phyloP scores from a whole-genome alignment of 1,284 basidiomycete species.

The Ustilago tritici region DNA sequence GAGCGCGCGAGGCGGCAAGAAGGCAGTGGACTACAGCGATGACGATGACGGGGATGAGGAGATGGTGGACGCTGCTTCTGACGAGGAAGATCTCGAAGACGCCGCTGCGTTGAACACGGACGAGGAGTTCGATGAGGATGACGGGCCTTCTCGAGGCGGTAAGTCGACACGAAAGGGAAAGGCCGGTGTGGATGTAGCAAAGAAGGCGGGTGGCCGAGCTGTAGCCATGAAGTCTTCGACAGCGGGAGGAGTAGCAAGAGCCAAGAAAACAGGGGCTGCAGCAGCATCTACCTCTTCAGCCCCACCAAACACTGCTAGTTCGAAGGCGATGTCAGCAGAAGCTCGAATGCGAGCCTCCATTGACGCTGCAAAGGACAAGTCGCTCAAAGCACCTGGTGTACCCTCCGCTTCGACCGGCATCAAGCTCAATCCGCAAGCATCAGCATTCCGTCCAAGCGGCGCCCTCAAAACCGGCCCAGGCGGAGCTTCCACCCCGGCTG shows the following conservation, averaged over 20 bases:
- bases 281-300: conserved; percentile 5
- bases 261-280: conserved; percentile 13
- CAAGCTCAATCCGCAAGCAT: conserved; percentile 44
- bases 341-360: conserved; percentile 46
- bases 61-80: conserved; percentile 34
- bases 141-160: conserved; percentile 1
- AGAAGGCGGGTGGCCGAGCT: conserved; percentile 10
- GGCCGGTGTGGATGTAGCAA: not conserved
- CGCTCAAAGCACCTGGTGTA: conserved; percentile 18
- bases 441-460: conserved; percentile 31
- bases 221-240: conserved; percentile 10
- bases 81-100: conserved; percentile 32
- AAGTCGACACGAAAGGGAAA: conserved; percentile 12
- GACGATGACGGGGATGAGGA: conserved; percentile 35
- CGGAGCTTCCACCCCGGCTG: conserved; percentile 24
- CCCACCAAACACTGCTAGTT: not conserved
- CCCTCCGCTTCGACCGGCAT: conserved; percentile 7
- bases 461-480: conserved; percentile 7
- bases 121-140: conserved; percentile 23
- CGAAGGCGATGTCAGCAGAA: conserved; percentile 39
- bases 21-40: conserved; percentile 19
- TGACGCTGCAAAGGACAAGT: conserved; percentile 42
- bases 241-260: not conserved
- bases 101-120: conserved; percentile 18
- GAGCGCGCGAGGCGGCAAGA: conserved; percentile 4